These are phyloP conservation scores for Cryptomeria japonica DNA, from an alignment of 75 land plant genomes.

Conservation along the genomic window DNA sequence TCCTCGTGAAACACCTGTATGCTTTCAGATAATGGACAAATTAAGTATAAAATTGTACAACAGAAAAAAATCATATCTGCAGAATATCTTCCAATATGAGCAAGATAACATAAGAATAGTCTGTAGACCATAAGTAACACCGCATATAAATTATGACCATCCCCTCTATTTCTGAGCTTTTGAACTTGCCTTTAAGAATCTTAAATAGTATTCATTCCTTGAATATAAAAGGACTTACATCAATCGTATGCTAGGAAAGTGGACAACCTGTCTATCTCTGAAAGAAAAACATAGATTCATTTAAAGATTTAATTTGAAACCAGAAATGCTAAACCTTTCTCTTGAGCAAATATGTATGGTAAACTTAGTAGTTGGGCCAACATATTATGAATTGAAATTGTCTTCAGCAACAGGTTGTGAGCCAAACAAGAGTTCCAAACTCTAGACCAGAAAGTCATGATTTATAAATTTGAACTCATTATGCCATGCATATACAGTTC, in stretches of 20 bases:
- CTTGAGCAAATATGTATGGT: not conserved
- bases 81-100: not conserved
- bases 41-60: not conserved
- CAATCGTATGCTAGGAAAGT: not conserved
- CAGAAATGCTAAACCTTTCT: not conserved
- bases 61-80: slow-evolving; percentile 5
- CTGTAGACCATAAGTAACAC: not conserved
- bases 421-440: not conserved
- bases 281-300: too few species aligned
- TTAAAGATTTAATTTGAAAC: not conserved
- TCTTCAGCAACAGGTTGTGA: not conserved
- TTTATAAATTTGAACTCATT: not conserved
- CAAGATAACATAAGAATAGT: not conserved
- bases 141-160: not conserved
- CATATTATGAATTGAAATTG: not conserved
- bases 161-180: not conserved
- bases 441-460: not conserved
- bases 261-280: not conserved
- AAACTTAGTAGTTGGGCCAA: not conserved
- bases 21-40: slow-evolving; percentile 8
- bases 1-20: slow-evolving; percentile 92
- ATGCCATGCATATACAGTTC: not conserved
- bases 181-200: not conserved
- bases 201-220: not conserved
- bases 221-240: not conserved